phyloP scores from a whole-genome alignment of 2,329 filamentous ascomycete species.

The Cordyceps cateniannulata region DNA sequence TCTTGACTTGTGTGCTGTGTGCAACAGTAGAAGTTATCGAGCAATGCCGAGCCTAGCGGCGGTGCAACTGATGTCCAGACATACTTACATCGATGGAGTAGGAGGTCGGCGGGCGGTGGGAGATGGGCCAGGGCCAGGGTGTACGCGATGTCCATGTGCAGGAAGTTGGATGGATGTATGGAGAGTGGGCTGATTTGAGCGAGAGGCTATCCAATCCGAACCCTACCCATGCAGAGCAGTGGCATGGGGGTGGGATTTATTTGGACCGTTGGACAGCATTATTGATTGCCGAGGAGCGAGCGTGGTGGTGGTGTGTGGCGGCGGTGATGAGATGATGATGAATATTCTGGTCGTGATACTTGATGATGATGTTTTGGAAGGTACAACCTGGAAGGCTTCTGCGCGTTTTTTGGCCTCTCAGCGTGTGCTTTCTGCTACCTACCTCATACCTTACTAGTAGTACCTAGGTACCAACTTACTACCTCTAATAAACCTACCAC shows the following conservation, averaged over 20 bases:
- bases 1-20: neutral
- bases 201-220: slow-evolving; percentile 4
- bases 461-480: too few relatives aligned
- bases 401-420: neutral
- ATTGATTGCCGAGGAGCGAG: slow-evolving; percentile 9
- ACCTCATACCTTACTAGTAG: neutral
- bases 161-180: slow-evolving; percentile 6
- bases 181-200: slow-evolving; percentile 12
- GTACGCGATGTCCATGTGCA: slow-evolving; percentile 8
- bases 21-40: neutral
- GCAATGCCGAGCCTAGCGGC: slow-evolving; percentile 9
- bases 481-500: too few relatives aligned
- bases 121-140: slow-evolving; percentile 7
- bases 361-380: neutral
- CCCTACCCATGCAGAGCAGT: neutral
- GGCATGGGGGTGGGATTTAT: neutral
- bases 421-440: neutral
- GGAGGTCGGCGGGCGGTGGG: neutral
- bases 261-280: neutral
- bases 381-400: neutral
- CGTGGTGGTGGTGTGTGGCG: neutral
- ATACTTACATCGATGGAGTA: neutral
- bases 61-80: neutral
- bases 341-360: neutral
- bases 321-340: neutral